Base-by-base conservation (phyloP, 441 rosid species). In the Sinapis alba region DNA sequence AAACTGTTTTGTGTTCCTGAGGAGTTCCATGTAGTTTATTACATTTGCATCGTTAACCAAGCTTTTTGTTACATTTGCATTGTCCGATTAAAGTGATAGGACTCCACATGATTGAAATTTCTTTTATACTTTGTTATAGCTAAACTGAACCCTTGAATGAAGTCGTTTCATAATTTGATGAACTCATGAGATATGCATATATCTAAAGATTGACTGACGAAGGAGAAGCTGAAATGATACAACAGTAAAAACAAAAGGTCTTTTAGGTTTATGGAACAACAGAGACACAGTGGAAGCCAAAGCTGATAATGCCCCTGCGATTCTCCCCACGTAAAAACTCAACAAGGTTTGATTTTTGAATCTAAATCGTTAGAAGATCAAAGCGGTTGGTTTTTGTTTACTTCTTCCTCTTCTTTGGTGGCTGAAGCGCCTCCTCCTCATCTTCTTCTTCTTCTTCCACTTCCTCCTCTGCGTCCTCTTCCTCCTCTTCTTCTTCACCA, bases 401-500 rank as follows among this genome's bases (percentile, higher is more conserved):
- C 68, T 73, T 82, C 75, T 74, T 81, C 71, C 81, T 77, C 56
- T 70, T 73, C 59, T 75, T 81, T 56, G 63, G 76, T 3, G 79
- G 79, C 75, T 80, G 82, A 26, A 74, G 63, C 0, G 79, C 69
- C 21, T 80, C 82, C 47, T 80, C 78, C 4, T 76, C 81, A 1
- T 61, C 79, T 0, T 78, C 59, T 54, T 67, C 51, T 43, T 50
- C 67, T 7, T 69, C 50, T 3, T 80, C 93, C 7, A 89, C 97
- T 0, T 84, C 94, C 0, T 77, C 90, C 0, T 83, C 97, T 0
- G 72, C 87, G 0, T 68, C 83, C 0, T 73, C 92, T 0, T 75
- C 94, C 0, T 72, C 89, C 0, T 81, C 94, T 0, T 78, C 97
- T 3, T 79, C 92, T 0, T 65, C 93, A 0, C 36, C 90, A 0